Conservation (phyloP, 2,329 filamentous ascomycete genomes). For the Neonectria ditissima region DNA sequence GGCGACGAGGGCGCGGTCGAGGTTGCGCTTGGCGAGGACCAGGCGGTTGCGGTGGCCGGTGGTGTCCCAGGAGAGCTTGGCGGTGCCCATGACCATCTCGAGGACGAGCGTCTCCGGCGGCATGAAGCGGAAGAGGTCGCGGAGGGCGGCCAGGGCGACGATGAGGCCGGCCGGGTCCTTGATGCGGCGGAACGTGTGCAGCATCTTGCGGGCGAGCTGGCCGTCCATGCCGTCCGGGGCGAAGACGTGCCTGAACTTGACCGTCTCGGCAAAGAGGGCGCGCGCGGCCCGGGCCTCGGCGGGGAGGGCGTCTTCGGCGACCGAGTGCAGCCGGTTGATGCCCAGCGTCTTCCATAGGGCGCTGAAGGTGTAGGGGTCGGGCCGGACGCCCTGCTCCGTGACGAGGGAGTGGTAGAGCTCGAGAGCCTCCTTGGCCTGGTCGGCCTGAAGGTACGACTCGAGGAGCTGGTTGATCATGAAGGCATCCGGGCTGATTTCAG, state of each 20-base stretch:
- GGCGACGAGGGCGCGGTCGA: conserved; percentile 54
- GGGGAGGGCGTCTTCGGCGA: conserved; percentile 46
- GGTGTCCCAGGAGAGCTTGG: conserved; percentile 58
- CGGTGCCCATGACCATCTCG: conserved; percentile 60
- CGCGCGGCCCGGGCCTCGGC: conserved; percentile 53
- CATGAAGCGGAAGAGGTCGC: conserved; percentile 57
- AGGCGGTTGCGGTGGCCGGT: conserved; percentile 55
- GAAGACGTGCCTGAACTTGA: conserved; percentile 61
- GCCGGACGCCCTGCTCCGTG: conserved; percentile 60
- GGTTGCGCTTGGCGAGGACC: conserved; percentile 55
- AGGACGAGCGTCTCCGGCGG: conserved; percentile 60
- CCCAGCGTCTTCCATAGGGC: conserved; percentile 72
- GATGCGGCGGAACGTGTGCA: conserved; percentile 63
- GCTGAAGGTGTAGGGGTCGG: conserved; percentile 77
- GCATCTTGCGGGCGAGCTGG: conserved; percentile 61
- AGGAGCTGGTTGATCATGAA: conserved; percentile 86
- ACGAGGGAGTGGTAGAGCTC: conserved; percentile 68
- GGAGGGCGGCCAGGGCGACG: conserved; percentile 58
- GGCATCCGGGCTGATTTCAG: conserved; percentile 75
- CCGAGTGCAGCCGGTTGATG: conserved; percentile 60
- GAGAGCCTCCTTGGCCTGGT: conserved; percentile 65
- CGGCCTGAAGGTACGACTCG: conserved; percentile 72
- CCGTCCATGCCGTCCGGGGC: conserved; percentile 57
- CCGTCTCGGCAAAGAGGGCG: conserved; percentile 60
- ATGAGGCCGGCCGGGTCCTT: conserved; percentile 59